Evolutionary conservation across 345 rosid species (phyloP), one percentile per base, ranked within the genome.

Genomic region (Hypericum perforatum): DNA sequence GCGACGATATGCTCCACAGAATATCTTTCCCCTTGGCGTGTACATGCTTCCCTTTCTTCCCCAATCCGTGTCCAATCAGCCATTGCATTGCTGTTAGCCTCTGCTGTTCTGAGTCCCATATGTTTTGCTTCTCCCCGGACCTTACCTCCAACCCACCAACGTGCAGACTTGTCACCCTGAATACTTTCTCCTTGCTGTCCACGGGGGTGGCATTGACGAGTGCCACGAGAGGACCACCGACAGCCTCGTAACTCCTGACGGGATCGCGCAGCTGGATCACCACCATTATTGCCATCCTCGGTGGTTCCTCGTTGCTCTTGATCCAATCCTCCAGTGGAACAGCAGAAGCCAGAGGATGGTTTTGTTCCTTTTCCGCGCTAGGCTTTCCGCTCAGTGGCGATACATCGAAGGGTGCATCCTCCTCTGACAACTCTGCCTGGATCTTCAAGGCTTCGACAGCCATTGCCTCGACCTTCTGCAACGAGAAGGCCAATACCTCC

Each of bases 1-100:
- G 72, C 6, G 96, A 79, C 14, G 98, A 87, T 55, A 83, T 69
- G 83, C 98, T 87, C 98, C 98, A 87, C 49, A 91, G 58, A 16
- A 74, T 9, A 10, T 79, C 86, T 32, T 59, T 76, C 11, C 79
- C 76, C 46, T 75, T 79, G 45, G 59, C 39, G 11, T 39, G 38
- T 11, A 53, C 75, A 7, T 57, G 64, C 66, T 81, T 86, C 45
- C 73, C 77, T 47, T 61, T 84, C 59, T 69, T 82, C 43, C 82
- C 83, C 39, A 81, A 65, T 43, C 92, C 98, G 47, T 69, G 65
- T 37, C 76, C 89, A 16, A 87, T 80, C 63, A 85, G 68, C 96
- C 96, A 91, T 39, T 91, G 98, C 73, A 70, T 80, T 6, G 95
- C 96, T 2, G 96, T 91, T 49, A 91, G 69, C 75, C 81, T 74